Evolutionary conservation across 176 grass and related monocot genomes (phyloP), one percentile per base, ranked within the genome.

Genomic region (Musa acuminata): DNA sequence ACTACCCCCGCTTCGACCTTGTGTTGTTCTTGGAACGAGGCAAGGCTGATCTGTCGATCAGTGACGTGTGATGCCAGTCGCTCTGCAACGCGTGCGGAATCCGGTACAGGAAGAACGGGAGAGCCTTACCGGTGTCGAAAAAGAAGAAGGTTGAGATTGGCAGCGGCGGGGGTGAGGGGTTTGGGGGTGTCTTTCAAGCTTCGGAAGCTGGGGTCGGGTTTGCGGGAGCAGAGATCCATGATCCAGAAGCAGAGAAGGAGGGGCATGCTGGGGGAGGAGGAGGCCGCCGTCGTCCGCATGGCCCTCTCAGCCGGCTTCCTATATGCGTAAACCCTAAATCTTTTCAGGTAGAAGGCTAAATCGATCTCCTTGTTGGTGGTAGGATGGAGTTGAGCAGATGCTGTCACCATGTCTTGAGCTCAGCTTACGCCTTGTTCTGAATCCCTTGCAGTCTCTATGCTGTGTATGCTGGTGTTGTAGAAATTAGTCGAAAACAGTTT

Each of bases 61-160:
- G 35, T 43, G 35, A 43, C 35, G 35, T 5, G 35, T 43, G 35
- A 6, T 43, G 35, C 35, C 35, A 43, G 35, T 43, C 35, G 1
- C 87, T 99, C 9, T 99, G 95, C 86, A 99, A 99, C 2, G 95
- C 95, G 2, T 94, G 95, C 13, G 95, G 95, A 35, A 99, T 99
- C 76, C 83, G 89, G 60, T 99, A 94, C 80, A 74, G 95, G 85
- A 94, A 99, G 84, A 94, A 89, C 75, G 84, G 88, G 81, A 87
- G 88, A 69, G 86, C 87, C 51, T 75, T 43, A 51, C 20, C 52
- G 62, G 80, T 69, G 75, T 54, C 51, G 3, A 72, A 20, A 16
- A 70, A 75, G 13, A 62, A 78, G 73, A 80, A 76, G 64, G 53
- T 68, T 24, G 62, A 76, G 4, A 72, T 43, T 43, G 35, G 35